Evolutionary conservation across 805 yeast genomes (phyloP).

Genomic region (Saccharomycopsis lassenensis): DNA sequence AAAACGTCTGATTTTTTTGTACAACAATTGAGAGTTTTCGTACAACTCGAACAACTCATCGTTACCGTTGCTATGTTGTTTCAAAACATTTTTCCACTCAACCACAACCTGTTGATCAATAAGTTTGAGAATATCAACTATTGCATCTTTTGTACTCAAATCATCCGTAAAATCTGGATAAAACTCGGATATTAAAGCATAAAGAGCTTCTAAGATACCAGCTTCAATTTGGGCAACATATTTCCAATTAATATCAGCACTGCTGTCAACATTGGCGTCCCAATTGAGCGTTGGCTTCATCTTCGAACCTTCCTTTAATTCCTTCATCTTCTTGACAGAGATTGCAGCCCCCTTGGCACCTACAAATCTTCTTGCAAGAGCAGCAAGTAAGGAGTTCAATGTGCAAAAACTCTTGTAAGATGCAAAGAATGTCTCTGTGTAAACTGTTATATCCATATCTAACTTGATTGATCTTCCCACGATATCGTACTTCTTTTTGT

Average conservation of each 20-base stretch:
- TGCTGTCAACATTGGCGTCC: conserved; percentile 29
- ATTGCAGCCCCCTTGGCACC: conserved; percentile 55
- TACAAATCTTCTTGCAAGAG: conserved; percentile 41
- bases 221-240: conserved; percentile 68
- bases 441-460: conserved; percentile 53
- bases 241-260: conserved; percentile 47
- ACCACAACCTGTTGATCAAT: conserved; percentile 54
- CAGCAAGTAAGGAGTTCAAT: conserved; percentile 40
- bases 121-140: conserved; percentile 53
- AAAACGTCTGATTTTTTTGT: conserved; percentile 54
- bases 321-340: conserved; percentile 32
- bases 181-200: conserved; percentile 59
- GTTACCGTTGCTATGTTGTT: conserved; percentile 21
- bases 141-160: conserved; percentile 41
- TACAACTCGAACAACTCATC: conserved; percentile 24
- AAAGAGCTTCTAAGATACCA: conserved; percentile 69
- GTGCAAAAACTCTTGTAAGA: conserved; percentile 59
- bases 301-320: conserved; percentile 18
- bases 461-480: conserved; percentile 25
- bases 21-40: conserved; percentile 30
- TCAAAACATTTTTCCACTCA: conserved; percentile 36
- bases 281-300: conserved; percentile 48
- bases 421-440: conserved; percentile 58
- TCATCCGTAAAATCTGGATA: conserved; percentile 69
- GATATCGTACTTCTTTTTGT: conserved; percentile 22